Evolutionary conservation across 805 yeast genomes (phyloP), one percentile per base, ranked within the genome.

Genomic region (Metahyphopichia silvanorum): DNA sequence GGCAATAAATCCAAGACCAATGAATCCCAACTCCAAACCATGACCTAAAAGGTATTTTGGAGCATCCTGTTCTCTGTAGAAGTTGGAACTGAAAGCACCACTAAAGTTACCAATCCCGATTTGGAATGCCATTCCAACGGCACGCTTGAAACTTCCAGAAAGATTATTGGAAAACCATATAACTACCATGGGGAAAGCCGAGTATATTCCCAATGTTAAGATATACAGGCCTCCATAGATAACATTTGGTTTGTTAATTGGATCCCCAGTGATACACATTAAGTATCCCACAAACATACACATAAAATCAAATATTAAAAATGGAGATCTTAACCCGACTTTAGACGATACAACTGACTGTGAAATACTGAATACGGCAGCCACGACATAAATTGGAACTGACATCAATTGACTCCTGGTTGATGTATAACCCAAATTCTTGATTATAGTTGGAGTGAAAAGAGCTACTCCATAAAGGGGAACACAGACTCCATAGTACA

Each of bases 401-500:
- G 74, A 60, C 53, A 71, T 38, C 9, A 69, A 55, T 44, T 71
- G 75, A 0, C 74, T 63, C 13, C 44, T 49, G 19, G 63, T 55
- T 17, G 57, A 51, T 27, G 65, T 46, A 46, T 67, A 69, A 1
- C 76, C 76, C 52, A 71, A 53, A 33, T 54, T 57, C 29, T 48
- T 60, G 37, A 71, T 60, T 37, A 71, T 64, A 3, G 74, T 59
- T 7, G 76, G 76, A 20, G 71, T 43, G 36, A 71, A 69, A 13
- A 66, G 57, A 15, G 74, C 59, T 14, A 68, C 39, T 8, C 59
- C 66, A 35, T 63, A 63, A 5, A 57, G 48, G 16, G 69, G 65
- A 19, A 55, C 50, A 35, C 48, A 45, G 16, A 55, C 40, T 6
- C 57, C 61, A 46, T 49, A 50, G 38, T 57, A 54, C 25, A 48